phyloP scores from a whole-genome alignment of 2,329 filamentous ascomycete genomes.

The Claviceps sp. region DNA sequence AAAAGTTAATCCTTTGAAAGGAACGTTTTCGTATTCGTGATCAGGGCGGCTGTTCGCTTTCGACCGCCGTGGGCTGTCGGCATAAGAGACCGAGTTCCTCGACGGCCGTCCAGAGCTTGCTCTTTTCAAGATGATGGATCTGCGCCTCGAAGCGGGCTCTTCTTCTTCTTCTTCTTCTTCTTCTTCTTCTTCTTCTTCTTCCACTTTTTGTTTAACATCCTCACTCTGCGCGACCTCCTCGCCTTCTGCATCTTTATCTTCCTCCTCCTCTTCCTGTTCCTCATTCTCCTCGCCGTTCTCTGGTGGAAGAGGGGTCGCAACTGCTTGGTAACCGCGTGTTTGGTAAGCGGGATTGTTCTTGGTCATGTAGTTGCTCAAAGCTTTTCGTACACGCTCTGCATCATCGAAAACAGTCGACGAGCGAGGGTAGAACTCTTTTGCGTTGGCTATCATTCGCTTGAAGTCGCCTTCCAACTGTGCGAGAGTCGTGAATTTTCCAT shows the following conservation, averaged over 20 bases:
- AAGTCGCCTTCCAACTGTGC: slow-evolving; percentile 70
- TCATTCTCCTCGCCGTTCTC: slow-evolving; percentile 18
- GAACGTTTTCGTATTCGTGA: slow-evolving; percentile 38
- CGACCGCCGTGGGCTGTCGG: slow-evolving; percentile 21
- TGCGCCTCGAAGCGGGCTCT: slow-evolving; percentile 19
- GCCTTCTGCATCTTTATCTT: slow-evolving; percentile 12
- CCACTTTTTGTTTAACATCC: slow-evolving; percentile 19
- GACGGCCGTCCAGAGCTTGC: slow-evolving; percentile 20
- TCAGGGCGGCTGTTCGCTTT: slow-evolving; percentile 31
- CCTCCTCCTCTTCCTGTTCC: slow-evolving; percentile 18
- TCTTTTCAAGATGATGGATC: slow-evolving; percentile 27
- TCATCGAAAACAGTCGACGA: slow-evolving; percentile 64
- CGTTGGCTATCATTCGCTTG: slow-evolving; percentile 78
- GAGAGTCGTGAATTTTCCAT: slow-evolving; percentile 54
- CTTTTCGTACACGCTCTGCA: slow-evolving; percentile 75
- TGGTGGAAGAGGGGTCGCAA: slow-evolving; percentile 56
- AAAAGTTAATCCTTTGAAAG: slow-evolving; percentile 62
- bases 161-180: slow-evolving; percentile 20
- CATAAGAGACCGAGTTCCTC: slow-evolving; percentile 19
- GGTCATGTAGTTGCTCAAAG: slow-evolving; percentile 77
- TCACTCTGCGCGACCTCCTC: slow-evolving; percentile 13
- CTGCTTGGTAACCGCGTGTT: slow-evolving; percentile 50
- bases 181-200: slow-evolving; percentile 19
- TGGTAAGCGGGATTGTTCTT: slow-evolving; percentile 76
- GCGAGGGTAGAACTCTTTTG: slow-evolving; percentile 70